These are phyloP conservation scores for Physaria fendleri DNA, from an alignment of 345 rosid species.

Conservation along the genomic window DNA sequence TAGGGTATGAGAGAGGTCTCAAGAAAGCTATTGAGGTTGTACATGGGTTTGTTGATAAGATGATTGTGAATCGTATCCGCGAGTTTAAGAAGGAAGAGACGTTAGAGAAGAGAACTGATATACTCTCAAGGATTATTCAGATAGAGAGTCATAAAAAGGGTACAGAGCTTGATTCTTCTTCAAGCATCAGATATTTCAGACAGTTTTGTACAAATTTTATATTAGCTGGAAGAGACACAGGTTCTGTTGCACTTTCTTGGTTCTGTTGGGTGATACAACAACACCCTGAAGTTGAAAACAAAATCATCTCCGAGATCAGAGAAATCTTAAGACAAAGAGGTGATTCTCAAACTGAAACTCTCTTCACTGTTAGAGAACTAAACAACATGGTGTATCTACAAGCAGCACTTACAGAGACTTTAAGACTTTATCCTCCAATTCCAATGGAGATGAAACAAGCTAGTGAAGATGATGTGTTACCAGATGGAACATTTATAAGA, in stretches of 20 bases:
- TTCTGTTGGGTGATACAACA: slow-evolving; percentile 43
- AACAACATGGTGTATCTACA: slow-evolving; percentile 41
- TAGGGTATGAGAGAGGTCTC: slow-evolving; percentile 49
- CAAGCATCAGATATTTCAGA: slow-evolving; percentile 24
- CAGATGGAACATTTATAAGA: slow-evolving; percentile 43
- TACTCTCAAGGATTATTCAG: slow-evolving; percentile 52
- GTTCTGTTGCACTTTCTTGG: slow-evolving; percentile 41
- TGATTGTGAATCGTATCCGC: slow-evolving; percentile 35
- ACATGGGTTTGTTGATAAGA: slow-evolving; percentile 36
- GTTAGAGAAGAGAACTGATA: slow-evolving; percentile 30
- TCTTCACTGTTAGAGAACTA: slow-evolving; percentile 35
- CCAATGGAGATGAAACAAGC: slow-evolving; percentile 57
- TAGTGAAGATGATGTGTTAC: slow-evolving; percentile 38
- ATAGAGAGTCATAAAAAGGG: slow-evolving; percentile 31
- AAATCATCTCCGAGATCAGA: slow-evolving; percentile 23
- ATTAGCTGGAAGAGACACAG: slow-evolving; percentile 54
- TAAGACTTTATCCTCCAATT: slow-evolving; percentile 59
- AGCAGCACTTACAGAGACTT: slow-evolving; percentile 45
- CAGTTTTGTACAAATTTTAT: slow-evolving; percentile 45
- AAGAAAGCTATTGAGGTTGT: slow-evolving; percentile 38
- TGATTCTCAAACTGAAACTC: not conserved
- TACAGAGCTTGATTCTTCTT: slow-evolving; percentile 25
- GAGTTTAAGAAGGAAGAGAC: slow-evolving; percentile 33
- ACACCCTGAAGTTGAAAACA: slow-evolving; percentile 36
- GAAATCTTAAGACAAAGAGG: slow-evolving; percentile 19